These are phyloP conservation scores for Penicillium cinerascens DNA, from an alignment of 495 filamentous ascomycete genomes.

Conservation along the genomic window DNA sequence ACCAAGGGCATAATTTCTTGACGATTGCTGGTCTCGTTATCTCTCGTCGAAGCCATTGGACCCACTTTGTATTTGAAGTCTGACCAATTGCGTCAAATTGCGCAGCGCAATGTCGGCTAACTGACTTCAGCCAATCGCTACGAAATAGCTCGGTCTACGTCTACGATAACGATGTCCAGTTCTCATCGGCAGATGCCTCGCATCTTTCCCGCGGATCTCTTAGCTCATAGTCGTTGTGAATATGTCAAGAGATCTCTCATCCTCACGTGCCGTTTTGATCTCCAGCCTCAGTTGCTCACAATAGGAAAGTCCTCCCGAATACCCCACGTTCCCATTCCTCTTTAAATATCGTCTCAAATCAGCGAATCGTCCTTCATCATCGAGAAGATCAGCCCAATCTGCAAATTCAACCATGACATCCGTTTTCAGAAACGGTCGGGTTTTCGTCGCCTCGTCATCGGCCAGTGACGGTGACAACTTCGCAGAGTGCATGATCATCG, in stretches of 20 bases:
- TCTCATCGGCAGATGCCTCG: not conserved
- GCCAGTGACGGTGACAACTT: conserved; percentile 28
- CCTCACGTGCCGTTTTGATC: not conserved
- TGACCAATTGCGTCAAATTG: conserved; percentile 30
- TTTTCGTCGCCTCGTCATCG: conserved; percentile 34
- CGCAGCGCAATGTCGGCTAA: conserved; percentile 11
- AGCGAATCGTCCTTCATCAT: not conserved
- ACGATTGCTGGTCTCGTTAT: not conserved
- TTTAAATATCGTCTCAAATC: conserved; percentile 11
- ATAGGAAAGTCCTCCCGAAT: conserved; percentile 17
- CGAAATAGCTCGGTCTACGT: not conserved
- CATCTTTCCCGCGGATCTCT: not conserved
- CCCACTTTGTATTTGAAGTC: conserved; percentile 4
- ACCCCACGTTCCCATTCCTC: conserved; percentile 1
- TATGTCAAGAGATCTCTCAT: not conserved
- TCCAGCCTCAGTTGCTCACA: not conserved
- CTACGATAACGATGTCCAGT: not conserved
- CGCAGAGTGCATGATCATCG: conserved; percentile 38
- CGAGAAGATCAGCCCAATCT: not conserved
- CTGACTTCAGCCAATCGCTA: not conserved
- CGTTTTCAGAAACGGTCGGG: conserved; percentile 44
- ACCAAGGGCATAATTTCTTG: not conserved
- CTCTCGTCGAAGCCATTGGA: not conserved
- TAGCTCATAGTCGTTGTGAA: not conserved
- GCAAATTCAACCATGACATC: conserved; percentile 28